Base-by-base conservation (phyloP, 2,329 filamentous ascomycete species). In the Microthyrium microscopicum region DNA sequence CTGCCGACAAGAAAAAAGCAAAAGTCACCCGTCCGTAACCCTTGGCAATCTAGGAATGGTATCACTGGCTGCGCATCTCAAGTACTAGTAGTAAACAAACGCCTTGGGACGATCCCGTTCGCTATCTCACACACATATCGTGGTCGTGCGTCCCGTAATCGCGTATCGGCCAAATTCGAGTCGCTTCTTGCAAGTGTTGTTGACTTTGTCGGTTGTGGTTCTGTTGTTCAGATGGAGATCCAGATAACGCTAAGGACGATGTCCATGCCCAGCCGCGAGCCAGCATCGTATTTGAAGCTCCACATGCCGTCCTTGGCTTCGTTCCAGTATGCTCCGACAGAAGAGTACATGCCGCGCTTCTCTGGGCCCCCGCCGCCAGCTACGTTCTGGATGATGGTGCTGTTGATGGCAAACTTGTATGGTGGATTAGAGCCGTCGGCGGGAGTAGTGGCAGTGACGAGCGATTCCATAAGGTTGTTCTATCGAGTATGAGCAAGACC, bases 321-420 rank as follows among this genome's bases (percentile, higher is more conserved):
- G 56, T 89, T 83, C 81, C 81, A 89, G 65, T 78, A 89, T 21
- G 80, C 82, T 31, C 80, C 81, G 28, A 77, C 80, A 16, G 81
- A 80, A 54, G 73, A 79, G 62, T 89, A 81, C 81, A 89, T 89
- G 42, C 89, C 89, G 43, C 87, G 73, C 43, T 85, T 73, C n/a
- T n/a, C n/a, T n/a, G n/a, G n/a, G n/a, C n/a, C n/a, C n/a, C n/a
- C n/a, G 36, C 84, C 87, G 36, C 79, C 77, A 15, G 46, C 34
- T 21, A 87, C 66, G 62, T 95, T 87, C 64, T 98, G 87, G 46
- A 95, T 91, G 52, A 95, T 94, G 44, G 87, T 95, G 64, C 82
- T 91, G 68, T 93, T 95, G 61, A 92, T 84, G 46, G 84, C 82
- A 61, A 87, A 95, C 60, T 95, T 95, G 71, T 76, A 93, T 12